Percentiles rank a stretch among this genome's conserved stretches.
Conservation (phyloP, 805 yeast species). For the Zygosaccharomyces siamensis region DNA sequence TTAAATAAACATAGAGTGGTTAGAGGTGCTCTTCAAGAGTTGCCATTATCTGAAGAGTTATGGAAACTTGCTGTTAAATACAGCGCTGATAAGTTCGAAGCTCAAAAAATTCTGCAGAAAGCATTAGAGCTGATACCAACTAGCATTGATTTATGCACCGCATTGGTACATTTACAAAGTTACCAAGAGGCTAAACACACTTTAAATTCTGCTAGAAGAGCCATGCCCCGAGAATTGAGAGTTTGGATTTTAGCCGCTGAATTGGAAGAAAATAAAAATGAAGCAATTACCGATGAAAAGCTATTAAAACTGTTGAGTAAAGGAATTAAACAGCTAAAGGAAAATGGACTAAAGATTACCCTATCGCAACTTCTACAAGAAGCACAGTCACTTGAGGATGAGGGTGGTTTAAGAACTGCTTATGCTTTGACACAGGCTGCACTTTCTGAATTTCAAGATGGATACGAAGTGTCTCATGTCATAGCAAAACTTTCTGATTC, state of each 20-base stretch:
- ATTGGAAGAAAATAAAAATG: slow-evolving; percentile 50
- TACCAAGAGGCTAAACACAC: slow-evolving; percentile 48
- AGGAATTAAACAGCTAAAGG: slow-evolving; percentile 47
- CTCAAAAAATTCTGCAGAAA: slow-evolving; percentile 49
- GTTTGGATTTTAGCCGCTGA: slow-evolving; percentile 70
- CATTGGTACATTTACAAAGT: slow-evolving; percentile 43
- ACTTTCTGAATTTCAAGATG: slow-evolving; percentile 32
- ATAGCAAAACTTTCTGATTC: slow-evolving; percentile 14
- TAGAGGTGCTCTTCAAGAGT: slow-evolving; percentile 63
- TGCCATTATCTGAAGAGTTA: slow-evolving; percentile 53
- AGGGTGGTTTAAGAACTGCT: slow-evolving; percentile 43
- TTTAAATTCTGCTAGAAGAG: slow-evolving; percentile 57
- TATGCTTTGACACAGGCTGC: slow-evolving; percentile 47
- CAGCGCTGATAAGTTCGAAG: slow-evolving; percentile 51
- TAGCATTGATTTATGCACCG: slow-evolving; percentile 62
- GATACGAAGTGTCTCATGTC: slow-evolving; percentile 20
- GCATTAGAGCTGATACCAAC: slow-evolving; percentile 67
- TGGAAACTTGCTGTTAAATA: slow-evolving; percentile 65
- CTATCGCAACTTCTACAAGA: slow-evolving; percentile 50
- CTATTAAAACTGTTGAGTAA: slow-evolving; percentile 24
- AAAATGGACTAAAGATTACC: slow-evolving; percentile 37
- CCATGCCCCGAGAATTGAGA: slow-evolving; percentile 42
- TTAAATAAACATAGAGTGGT: slow-evolving; percentile 52
- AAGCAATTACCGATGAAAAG: slow-evolving; percentile 41
- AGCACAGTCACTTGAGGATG: slow-evolving; percentile 51